Conservation (phyloP, 2,329 filamentous ascomycete species). For the Aspergillus clavatus region DNA sequence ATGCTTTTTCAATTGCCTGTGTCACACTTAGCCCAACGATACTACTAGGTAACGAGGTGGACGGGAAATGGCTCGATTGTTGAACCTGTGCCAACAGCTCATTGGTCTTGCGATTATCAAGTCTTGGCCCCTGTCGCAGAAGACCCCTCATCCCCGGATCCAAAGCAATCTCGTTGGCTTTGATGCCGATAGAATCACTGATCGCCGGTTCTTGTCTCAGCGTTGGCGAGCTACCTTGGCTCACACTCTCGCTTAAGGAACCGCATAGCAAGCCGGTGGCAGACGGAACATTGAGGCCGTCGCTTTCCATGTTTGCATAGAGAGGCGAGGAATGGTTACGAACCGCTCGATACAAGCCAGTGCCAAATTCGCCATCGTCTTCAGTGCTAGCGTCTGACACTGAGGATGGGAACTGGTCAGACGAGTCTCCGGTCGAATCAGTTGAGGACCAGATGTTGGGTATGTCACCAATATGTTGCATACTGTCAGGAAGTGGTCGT, state of each 20-base stretch:
- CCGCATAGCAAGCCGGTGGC: not conserved
- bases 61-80: not conserved
- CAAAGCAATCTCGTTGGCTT: not conserved
- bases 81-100: not conserved
- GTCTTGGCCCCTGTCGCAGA: not conserved
- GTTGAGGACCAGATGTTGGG: slow-evolving; percentile 11
- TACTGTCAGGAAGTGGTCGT: slow-evolving; percentile 9
- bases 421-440: slow-evolving; percentile 19
- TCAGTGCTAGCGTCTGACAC: slow-evolving; percentile 29
- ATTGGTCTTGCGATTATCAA: no score
- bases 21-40: not conserved
- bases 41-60: not conserved
- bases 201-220: not conserved
- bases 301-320: slow-evolving; percentile 6
- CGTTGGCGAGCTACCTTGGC: not conserved
- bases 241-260: not conserved
- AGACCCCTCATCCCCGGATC: not conserved
- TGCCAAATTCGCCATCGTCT: slow-evolving; percentile 25
- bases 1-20: not conserved
- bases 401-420: slow-evolving; percentile 15
- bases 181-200: not conserved
- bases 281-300: slow-evolving; percentile 2
- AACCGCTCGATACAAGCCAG: slow-evolving; percentile 21
- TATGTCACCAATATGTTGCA: not conserved
- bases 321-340: slow-evolving; percentile 14